Evolutionary conservation across 2,329 filamentous ascomycete species (phyloP).

Genomic region (Diaporthe sp.): DNA sequence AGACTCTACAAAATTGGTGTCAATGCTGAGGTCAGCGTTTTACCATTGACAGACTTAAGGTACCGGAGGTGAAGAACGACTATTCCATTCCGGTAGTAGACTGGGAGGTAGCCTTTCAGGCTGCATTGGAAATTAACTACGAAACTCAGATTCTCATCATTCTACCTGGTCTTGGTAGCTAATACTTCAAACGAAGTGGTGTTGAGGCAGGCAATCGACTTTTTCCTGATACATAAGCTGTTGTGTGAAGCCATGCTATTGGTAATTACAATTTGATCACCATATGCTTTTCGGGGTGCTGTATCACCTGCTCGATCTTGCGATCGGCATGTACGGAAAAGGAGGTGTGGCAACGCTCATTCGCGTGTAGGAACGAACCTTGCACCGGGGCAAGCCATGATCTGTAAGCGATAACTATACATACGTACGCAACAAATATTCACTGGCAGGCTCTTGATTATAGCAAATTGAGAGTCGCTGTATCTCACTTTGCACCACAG

Average conservation of each 20-base stretch:
- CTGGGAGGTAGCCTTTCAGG: too few species aligned
- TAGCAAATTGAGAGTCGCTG: background rate
- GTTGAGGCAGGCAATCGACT: too few species aligned
- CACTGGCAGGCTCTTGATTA: background rate
- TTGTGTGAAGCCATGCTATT: background rate
- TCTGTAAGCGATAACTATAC: background rate
- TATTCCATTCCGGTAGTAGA: too few species aligned
- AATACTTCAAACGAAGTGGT: too few species aligned
- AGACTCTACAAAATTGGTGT: background rate
- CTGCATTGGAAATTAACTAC: too few species aligned
- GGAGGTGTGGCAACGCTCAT: background rate
- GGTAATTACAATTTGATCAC: background rate
- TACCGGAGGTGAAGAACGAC: background rate
- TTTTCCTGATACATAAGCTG: background rate
- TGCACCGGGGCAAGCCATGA: background rate
- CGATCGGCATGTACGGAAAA: background rate
- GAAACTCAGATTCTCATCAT: background rate
- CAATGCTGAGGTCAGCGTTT: background rate
- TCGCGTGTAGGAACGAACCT: background rate
- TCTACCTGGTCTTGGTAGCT: background rate
- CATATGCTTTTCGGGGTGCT: background rate
- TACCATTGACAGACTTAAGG: background rate
- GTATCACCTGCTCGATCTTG: too few species aligned
- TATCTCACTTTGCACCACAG: background rate
- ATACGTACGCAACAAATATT: background rate